Evolutionary conservation across 2,329 filamentous ascomycete species (phyloP).

Genomic region (Sporothrix mexicana): DNA sequence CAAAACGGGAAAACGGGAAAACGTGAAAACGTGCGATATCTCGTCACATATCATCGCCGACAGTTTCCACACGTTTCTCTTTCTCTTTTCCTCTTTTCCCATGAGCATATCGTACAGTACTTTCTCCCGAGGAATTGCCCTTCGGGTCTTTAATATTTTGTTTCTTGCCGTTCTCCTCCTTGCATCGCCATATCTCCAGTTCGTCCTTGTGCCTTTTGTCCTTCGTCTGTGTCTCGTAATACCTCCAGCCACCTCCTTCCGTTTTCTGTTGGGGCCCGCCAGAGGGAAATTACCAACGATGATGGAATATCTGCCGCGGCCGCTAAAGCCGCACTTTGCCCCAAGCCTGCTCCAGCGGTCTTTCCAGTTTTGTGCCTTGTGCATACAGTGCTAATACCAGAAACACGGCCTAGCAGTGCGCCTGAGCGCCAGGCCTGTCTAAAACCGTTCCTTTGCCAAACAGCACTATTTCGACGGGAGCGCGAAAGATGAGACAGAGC

Average conservation of each 20-base stretch:
- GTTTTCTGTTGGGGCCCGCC: conserved; percentile 3
- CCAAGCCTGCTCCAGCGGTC: conserved; percentile 1
- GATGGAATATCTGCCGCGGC: conserved; percentile 24
- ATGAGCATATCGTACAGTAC: too few species aligned
- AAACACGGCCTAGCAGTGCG: conserved; percentile 18
- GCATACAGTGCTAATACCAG: conserved; percentile 6
- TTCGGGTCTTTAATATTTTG: neutral
- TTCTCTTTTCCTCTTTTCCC: neutral
- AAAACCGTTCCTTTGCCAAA: conserved; percentile 20
- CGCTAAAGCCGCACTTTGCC: conserved; percentile 30
- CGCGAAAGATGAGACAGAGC: conserved; percentile 7
- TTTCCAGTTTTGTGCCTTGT: neutral
- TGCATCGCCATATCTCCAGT: conserved; percentile 7
- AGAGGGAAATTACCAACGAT: conserved; percentile 22
- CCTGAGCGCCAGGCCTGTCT: conserved; percentile 22
- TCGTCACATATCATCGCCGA: conserved; percentile 20
- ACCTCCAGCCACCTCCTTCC: neutral
- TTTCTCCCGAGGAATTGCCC: too few species aligned
- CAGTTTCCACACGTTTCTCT: neutral
- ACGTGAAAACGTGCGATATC: neutral
- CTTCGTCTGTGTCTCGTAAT: neutral
- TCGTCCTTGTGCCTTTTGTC: neutral
- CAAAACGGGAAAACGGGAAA: neutral
- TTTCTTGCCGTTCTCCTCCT: conserved; percentile 9
- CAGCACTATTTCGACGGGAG: conserved; percentile 17